These are phyloP conservation scores for Ophiostoma angusticollis DNA, from an alignment of 2,329 filamentous ascomycete genomes.

Conservation along the genomic window DNA sequence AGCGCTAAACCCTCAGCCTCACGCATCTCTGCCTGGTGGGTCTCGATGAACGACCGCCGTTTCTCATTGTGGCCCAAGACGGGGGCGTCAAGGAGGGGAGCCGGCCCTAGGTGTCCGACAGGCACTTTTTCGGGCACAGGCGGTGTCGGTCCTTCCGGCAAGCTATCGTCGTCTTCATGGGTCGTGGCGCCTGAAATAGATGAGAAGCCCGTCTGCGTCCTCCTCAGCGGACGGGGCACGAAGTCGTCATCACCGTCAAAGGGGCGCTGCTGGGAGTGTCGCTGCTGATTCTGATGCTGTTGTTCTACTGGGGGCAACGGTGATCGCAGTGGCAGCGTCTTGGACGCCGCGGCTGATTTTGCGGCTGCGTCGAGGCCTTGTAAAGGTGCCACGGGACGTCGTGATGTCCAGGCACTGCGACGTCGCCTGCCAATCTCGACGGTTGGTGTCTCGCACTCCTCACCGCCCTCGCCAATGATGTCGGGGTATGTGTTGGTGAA, in stretches of 20 bases:
- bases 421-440: slow-evolving; percentile 56
- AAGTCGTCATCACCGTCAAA: slow-evolving; percentile 25
- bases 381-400: slow-evolving; percentile 9
- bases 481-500: slow-evolving; percentile 64
- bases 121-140: slow-evolving; percentile 21
- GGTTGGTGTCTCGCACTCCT: slow-evolving; percentile 63
- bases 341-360: not conserved
- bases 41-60: slow-evolving; percentile 44
- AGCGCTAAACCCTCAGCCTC: slow-evolving; percentile 45
- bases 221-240: slow-evolving; percentile 38
- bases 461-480: slow-evolving; percentile 82
- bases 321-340: slow-evolving; percentile 11
- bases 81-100: slow-evolving; percentile 24
- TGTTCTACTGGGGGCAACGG: slow-evolving; percentile 15
- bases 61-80: slow-evolving; percentile 34
- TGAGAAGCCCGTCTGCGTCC: slow-evolving; percentile 45
- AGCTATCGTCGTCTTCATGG: slow-evolving; percentile 7
- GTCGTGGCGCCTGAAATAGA: slow-evolving; percentile 18
- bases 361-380: not conserved
- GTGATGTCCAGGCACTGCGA: slow-evolving; percentile 20
- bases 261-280: slow-evolving; percentile 29
- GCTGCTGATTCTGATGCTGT: slow-evolving; percentile 16
- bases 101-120: slow-evolving; percentile 18
- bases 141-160: slow-evolving; percentile 37
- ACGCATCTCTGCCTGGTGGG: slow-evolving; percentile 47